Evolutionary conservation across 345 rosid genomes (phyloP).

Genomic region (Schrenkiella parvula): DNA sequence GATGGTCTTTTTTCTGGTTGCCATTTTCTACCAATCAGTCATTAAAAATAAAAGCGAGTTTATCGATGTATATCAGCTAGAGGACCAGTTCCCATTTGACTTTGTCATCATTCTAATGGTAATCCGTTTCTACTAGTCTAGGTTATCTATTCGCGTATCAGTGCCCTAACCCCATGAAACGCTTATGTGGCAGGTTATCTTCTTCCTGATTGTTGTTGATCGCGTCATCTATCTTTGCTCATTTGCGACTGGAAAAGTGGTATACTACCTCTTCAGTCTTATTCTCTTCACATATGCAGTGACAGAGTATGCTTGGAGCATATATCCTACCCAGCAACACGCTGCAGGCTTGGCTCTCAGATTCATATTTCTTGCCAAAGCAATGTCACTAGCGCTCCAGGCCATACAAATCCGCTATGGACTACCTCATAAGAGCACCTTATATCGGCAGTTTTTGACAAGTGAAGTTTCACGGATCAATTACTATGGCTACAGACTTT

Average conservation of each 20-base stretch:
- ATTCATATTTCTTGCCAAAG: slow-evolving; percentile 89
- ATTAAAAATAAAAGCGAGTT: slow-evolving; percentile 88
- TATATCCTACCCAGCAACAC: slow-evolving; percentile 59
- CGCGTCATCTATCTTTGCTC: slow-evolving; percentile 95
- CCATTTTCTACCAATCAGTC: slow-evolving; percentile 81
- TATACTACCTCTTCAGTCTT: slow-evolving; percentile 89
- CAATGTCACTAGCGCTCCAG: slow-evolving; percentile 84
- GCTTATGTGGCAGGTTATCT: slow-evolving; percentile 66
- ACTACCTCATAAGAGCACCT: slow-evolving; percentile 85
- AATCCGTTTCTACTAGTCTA: slow-evolving; percentile 28
- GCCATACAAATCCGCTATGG: slow-evolving; percentile 93
- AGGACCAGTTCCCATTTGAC: slow-evolving; percentile 93
- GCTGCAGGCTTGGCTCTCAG: slow-evolving; percentile 75
- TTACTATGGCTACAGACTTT: slow-evolving; percentile 86
- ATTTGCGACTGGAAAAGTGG: slow-evolving; percentile 75
- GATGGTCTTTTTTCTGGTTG: slow-evolving; percentile 79
- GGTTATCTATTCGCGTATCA: slow-evolving; percentile 12
- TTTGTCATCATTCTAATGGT: slow-evolving; percentile 86
- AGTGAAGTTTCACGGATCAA: slow-evolving; percentile 75
- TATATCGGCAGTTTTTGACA: slow-evolving; percentile 91
- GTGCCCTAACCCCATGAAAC: slow-evolving; percentile 34
- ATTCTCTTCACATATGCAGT: slow-evolving; percentile 80
- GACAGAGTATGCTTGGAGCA: slow-evolving; percentile 80
- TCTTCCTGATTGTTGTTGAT: slow-evolving; percentile 93
- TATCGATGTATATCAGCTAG: slow-evolving; percentile 93